These are phyloP conservation scores for Candida methanosorbosa DNA, from an alignment of 805 yeast genomes.

Conservation along the genomic window DNA sequence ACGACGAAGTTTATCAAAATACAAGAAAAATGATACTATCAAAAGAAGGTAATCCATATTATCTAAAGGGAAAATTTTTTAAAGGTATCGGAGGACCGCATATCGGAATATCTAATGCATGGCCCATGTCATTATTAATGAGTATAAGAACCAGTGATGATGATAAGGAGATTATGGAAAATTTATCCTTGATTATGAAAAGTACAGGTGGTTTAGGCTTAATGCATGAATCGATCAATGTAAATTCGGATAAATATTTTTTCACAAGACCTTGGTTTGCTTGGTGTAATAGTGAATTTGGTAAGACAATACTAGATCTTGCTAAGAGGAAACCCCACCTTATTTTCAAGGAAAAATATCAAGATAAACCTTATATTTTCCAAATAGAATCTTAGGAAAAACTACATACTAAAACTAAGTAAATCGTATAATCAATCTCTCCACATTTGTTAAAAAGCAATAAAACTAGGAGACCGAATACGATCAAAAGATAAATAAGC, in stretches of 20 bases:
- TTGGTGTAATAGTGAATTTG: slow-evolving; percentile 91
- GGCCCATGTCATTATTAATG: slow-evolving; percentile 86
- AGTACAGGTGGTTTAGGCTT: slow-evolving; percentile 71
- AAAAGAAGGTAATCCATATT: slow-evolving; percentile 72
- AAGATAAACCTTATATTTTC: slow-evolving; percentile 4
- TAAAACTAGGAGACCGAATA: no score
- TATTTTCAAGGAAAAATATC: slow-evolving; percentile 42
- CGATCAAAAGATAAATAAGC: no score
- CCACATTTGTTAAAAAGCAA: no score
- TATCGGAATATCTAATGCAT: slow-evolving; percentile 68
- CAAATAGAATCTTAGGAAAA: no score
- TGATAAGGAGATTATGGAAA: slow-evolving; percentile 54
- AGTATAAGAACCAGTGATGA: slow-evolving; percentile 67
- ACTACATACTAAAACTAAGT: no score
- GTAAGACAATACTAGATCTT: slow-evolving; percentile 71
- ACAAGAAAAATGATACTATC: slow-evolving; percentile 71
- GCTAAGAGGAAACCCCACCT: slow-evolving; percentile 68
- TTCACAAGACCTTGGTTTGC: slow-evolving; percentile 88
- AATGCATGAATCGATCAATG: slow-evolving; percentile 77
- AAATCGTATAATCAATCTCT: no score
- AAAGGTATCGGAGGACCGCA: slow-evolving; percentile 91
- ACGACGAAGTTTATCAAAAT: slow-evolving; percentile 60
- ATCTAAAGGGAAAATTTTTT: slow-evolving; percentile 49
- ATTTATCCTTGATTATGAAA: slow-evolving; percentile 41
- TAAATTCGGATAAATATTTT: slow-evolving; percentile 39